phyloP scores from a whole-genome alignment of 805 yeast genomes.

The Soucietia sequanensis region DNA sequence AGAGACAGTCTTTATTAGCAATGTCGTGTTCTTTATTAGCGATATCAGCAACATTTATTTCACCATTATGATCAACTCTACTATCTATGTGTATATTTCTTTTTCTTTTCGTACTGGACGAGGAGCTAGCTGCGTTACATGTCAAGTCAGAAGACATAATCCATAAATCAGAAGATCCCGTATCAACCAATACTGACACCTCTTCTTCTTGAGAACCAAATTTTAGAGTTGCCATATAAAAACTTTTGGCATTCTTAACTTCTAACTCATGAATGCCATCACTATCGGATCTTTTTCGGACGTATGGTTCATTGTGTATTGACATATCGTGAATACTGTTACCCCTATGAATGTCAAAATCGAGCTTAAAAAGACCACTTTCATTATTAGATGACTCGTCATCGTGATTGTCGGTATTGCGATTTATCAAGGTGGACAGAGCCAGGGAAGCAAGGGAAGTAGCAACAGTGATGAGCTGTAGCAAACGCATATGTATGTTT shows the following conservation, averaged over 20 bases:
- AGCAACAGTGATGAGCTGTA: too few relatives aligned
- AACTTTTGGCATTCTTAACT: slow-evolving; percentile 24
- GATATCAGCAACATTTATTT: neutral
- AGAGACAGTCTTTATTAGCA: neutral
- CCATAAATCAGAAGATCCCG: slow-evolving; percentile 46
- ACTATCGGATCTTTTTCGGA: slow-evolving; percentile 13
- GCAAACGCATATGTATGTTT: too few relatives aligned
- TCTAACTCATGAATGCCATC: slow-evolving; percentile 16
- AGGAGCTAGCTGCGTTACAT: slow-evolving; percentile 12
- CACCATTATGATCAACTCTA: too few relatives aligned
- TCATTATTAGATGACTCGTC: too few relatives aligned
- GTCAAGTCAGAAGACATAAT: slow-evolving; percentile 31
- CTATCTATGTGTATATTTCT: neutral
- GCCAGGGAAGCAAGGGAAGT: too few relatives aligned
- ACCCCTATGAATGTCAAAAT: slow-evolving; percentile 20
- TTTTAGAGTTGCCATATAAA: slow-evolving; percentile 24
- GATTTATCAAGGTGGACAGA: too few relatives aligned
- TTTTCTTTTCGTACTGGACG: slow-evolving; percentile 5
- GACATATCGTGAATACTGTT: slow-evolving; percentile 7
- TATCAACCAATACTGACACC: slow-evolving; percentile 35
- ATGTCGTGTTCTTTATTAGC: neutral
- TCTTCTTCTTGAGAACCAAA: slow-evolving; percentile 30
- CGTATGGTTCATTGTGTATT: slow-evolving; percentile 8
- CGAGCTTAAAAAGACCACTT: slow-evolving; percentile 12
- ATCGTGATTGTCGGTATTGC: too few relatives aligned